These are phyloP conservation scores for Cladosporium sp. DNA, from an alignment of 2,329 filamentous ascomycete species.

Conservation along the genomic window DNA sequence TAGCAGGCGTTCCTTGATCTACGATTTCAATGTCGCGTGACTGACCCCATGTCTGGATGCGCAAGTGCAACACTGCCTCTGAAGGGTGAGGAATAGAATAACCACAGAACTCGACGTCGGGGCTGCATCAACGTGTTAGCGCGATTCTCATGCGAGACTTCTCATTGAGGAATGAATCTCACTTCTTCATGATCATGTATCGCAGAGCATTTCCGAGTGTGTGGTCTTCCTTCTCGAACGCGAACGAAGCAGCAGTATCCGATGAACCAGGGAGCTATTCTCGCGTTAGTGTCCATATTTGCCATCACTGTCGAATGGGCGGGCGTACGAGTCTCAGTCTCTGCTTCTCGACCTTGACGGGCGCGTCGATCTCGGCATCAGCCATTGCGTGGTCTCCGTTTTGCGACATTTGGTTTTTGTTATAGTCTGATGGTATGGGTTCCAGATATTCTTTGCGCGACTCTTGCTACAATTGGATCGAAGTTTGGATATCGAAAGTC, in stretches of 20 bases:
- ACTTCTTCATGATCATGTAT: constrained; percentile 99
- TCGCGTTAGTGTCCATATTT: background rate
- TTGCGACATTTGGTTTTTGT: background rate
- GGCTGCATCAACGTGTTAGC: constrained; percentile 51
- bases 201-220: constrained; percentile 90
- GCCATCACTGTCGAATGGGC: background rate
- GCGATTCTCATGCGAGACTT: background rate
- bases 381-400: constrained; percentile 33
- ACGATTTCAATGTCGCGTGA: constrained; percentile 32
- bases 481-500: constrained; percentile 11
- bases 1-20: background rate
- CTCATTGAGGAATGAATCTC: constrained; percentile 28
- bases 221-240: constrained; percentile 90
- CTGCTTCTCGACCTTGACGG: constrained; percentile 29
- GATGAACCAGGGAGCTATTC: constrained; percentile 73
- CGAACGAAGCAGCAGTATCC: constrained; percentile 87
- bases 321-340: constrained; percentile 43
- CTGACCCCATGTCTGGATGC: constrained; percentile 94
- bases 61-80: constrained; percentile 91
- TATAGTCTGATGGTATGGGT: background rate
- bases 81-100: constrained; percentile 97
- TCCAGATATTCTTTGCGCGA: background rate
- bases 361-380: constrained; percentile 25
- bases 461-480: background rate
- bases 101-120: constrained; percentile 94